Base-by-base conservation (phyloP, 139 green algal species). In the Chlamydomonas sp. region DNA sequence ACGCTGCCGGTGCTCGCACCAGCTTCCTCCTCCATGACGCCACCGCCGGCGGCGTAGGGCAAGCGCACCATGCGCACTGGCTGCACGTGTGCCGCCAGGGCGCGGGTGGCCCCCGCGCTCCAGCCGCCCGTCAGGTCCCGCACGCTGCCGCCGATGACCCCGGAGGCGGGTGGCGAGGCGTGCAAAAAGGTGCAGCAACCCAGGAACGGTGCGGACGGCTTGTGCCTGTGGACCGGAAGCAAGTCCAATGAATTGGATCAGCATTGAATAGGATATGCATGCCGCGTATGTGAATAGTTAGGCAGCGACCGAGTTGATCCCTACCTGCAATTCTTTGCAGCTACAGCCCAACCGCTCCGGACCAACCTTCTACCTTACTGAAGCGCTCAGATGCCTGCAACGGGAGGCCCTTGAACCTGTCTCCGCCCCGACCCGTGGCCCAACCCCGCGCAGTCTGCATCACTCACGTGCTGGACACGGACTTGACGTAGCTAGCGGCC, bases 401-500 rank as follows among this genome's bases (percentile, higher is more conserved):
- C 66, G 12, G 66, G 12, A 71, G 66, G 66, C 66, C 66, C 66
- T 12, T 18, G 66, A 71, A 9, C 9, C 66, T 9, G 9, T 71
- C 9, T 71, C 9, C 12, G 66, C 66, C 9, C 7, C 9, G 59
- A 16, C 20, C 58, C 12, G 14, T 57, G 63, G 80, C 66, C 12
- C 60, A 58, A 4, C 63, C 60, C 69, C 83, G 67, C 31, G 78
- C 60, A 20, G 20, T 18, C 2, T 31, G 67, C 49, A 67, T 82
- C 60, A 59, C 69, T 77, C 94, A 94, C 75, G 61, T 88, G 58
- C 20, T 10, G 16, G 78, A 80, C 10, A 95, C 86, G 67, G 92
- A 84, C 79, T 94, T 91, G 67, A 93, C 90, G 92, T 96, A 96
- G 63, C 91, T 88, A 2, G 87, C 90, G 18, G 68, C 64, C 87